Evolutionary conservation across 495 filamentous ascomycete genomes (phyloP).

Genomic region (Xylaria nigripes): DNA sequence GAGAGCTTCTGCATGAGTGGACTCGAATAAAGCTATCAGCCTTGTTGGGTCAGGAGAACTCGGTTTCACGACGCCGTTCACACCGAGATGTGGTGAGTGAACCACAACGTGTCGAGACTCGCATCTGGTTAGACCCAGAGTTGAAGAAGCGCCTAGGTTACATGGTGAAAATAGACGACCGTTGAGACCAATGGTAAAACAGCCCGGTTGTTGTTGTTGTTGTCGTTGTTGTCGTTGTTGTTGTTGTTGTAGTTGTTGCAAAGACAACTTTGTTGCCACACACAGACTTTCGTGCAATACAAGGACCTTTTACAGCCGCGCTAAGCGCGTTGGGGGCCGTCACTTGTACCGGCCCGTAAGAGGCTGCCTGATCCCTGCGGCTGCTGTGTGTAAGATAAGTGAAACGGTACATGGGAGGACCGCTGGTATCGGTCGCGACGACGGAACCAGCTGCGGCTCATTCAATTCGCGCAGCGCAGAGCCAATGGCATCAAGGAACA

Average conservation of each 20-base stretch:
- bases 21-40: not conserved
- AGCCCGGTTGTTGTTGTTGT: not conserved
- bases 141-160: not conserved
- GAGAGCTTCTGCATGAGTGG: not conserved
- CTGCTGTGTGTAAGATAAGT: constrained; percentile 7
- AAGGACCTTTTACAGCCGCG: constrained; percentile 13
- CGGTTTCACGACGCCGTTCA: not conserved
- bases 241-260: no score
- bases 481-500: constrained; percentile 2
- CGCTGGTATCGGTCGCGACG: not conserved
- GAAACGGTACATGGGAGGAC: not conserved
- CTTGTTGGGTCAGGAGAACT: not conserved
- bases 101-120: not conserved
- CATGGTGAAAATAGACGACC: not conserved
- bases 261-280: no score
- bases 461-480: not conserved
- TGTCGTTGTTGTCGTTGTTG: no score
- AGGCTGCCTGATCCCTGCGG: constrained; percentile 4
- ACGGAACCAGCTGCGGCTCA: not conserved
- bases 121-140: not conserved
- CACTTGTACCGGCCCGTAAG: constrained; percentile 8
- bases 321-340: constrained; percentile 14
- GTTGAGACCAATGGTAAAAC: not conserved
- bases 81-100: constrained; percentile 4
- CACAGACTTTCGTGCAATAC: constrained; percentile 8